Conservation (phyloP, 768 basidiomycete species). For the Pholiota microspora region DNA sequence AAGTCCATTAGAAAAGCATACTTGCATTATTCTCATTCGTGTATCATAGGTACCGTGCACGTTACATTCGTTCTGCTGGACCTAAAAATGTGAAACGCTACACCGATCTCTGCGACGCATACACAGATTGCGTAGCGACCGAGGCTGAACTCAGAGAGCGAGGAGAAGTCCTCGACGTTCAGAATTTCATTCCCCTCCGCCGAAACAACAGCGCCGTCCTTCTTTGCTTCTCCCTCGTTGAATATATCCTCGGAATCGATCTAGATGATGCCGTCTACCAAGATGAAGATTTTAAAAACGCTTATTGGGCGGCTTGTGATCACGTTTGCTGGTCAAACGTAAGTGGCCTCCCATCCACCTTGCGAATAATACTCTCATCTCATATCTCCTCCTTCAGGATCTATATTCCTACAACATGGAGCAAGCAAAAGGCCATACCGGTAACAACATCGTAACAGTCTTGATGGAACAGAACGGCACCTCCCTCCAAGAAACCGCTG, state of each 20-base stretch:
- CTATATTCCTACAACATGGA: constrained; percentile 76
- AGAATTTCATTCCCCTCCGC: constrained; percentile 54
- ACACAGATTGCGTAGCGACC: constrained; percentile 54
- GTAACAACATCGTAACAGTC: constrained; percentile 70
- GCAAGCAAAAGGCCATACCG: constrained; percentile 58
- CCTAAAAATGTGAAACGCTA: constrained; percentile 51
- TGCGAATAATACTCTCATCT: background rate
- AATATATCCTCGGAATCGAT: constrained; percentile 60
- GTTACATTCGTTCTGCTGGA: constrained; percentile 43
- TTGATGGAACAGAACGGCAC: constrained; percentile 56
- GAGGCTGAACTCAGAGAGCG: constrained; percentile 63
- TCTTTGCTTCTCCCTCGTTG: constrained; percentile 61
- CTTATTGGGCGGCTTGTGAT: constrained; percentile 61
- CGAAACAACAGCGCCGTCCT: constrained; percentile 70
- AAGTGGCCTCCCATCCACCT: constrained; percentile 19
- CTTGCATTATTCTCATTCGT: constrained; percentile 2
- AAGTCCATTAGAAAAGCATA: constrained; percentile 20
- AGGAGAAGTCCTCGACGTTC: constrained; percentile 51
- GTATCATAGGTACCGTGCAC: constrained; percentile 47
- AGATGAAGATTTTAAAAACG: constrained; percentile 49
- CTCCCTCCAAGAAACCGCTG: constrained; percentile 56
- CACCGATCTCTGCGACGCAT: constrained; percentile 48
- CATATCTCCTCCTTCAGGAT: constrained; percentile 39
- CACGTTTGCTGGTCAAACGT: constrained; percentile 74
- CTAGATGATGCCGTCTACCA: constrained; percentile 61